Conservation (phyloP, 2,329 filamentous ascomycete species). For the Colletotrichum trifolii region DNA sequence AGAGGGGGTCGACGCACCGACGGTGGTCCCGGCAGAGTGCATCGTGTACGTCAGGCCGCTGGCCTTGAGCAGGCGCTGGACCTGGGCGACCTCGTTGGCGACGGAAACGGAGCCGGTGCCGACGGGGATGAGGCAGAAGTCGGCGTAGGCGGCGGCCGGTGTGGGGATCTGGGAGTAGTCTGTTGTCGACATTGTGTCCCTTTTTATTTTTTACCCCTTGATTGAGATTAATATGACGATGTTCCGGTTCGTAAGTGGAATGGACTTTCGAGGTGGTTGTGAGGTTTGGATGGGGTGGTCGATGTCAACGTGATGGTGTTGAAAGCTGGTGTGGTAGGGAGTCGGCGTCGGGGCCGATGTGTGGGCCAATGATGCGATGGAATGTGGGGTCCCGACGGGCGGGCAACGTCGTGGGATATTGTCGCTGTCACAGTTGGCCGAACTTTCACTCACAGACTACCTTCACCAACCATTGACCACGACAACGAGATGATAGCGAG, state of each 20-base stretch:
- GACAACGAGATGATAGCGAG: too few relatives aligned
- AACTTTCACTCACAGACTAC: too few relatives aligned
- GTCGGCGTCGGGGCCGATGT: neutral
- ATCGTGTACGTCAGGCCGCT: constrained; percentile 87
- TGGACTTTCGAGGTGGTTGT: too few relatives aligned
- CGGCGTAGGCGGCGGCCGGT: constrained; percentile 81
- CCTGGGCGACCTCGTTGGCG: constrained; percentile 85
- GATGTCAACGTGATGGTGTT: neutral
- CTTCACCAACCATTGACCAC: too few relatives aligned
- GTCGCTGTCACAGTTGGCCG: too few relatives aligned
- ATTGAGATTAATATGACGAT: too few relatives aligned
- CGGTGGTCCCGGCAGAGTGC: constrained; percentile 93
- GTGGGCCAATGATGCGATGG: constrained; percentile 19
- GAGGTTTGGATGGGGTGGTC: too few relatives aligned
- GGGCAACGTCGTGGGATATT: neutral
- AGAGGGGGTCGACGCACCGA: constrained; percentile 69
- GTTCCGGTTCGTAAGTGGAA: too few relatives aligned
- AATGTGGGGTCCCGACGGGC: constrained; percentile 17
- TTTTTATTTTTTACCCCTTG: neutral
- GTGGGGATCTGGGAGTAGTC: constrained; percentile 67
- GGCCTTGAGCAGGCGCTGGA: constrained; percentile 84
- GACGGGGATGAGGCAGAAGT: constrained; percentile 92
- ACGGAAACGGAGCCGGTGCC: constrained; percentile 83
- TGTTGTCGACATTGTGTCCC: constrained; percentile 41
- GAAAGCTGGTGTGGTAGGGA: neutral